A percentile compares a stretch with the other conserved stretches of the same genome.
phyloP scores from a whole-genome alignment of 257 asterid species.

The Coffea canephora region DNA sequence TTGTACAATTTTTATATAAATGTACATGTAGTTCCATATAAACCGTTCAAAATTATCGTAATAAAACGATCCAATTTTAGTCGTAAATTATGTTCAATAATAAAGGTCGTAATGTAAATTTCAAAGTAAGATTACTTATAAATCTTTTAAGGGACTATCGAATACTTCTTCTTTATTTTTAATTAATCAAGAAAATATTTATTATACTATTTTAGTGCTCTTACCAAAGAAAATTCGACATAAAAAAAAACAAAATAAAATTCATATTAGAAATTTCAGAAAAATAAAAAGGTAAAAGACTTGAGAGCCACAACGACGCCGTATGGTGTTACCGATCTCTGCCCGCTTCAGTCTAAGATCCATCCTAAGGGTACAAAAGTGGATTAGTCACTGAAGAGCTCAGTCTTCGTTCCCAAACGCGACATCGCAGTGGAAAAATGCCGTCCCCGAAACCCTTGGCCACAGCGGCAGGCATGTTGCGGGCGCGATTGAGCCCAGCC shows the following conservation, averaged over 20 bases:
- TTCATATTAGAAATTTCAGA: not conserved
- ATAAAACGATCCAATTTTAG: no score
- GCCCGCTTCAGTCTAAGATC: not conserved
- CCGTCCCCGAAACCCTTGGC: slow-evolving; percentile 55
- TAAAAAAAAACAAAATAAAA: not conserved
- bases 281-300: not conserved
- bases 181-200: no score
- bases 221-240: not conserved
- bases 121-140: no score
- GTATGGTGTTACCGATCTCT: not conserved
- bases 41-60: no score
- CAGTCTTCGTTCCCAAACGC: not conserved
- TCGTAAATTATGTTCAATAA: no score
- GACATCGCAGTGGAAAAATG: slow-evolving; percentile 31
- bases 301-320: not conserved
- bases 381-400: no score
- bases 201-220: not conserved
- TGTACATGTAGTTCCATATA: no score
- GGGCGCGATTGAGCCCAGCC: slow-evolving; percentile 50
- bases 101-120: no score
- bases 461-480: slow-evolving; percentile 55
- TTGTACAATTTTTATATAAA: no score
- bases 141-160: no score
- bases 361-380: not conserved
- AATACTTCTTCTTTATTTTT: no score